Evolutionary conservation across 306 rosid genomes (phyloP).

Genomic region (Dalbergia oliveri): DNA sequence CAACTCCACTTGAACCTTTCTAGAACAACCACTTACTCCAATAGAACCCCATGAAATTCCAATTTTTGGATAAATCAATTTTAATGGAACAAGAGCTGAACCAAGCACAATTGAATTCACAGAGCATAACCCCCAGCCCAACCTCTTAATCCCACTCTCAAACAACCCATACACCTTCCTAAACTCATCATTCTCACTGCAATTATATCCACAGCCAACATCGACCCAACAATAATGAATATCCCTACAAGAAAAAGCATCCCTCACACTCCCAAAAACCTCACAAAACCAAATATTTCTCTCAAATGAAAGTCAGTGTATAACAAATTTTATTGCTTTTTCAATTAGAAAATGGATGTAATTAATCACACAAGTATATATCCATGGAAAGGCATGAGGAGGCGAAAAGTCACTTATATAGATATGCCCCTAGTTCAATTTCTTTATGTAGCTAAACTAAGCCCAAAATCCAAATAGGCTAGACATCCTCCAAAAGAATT

Average conservation of each 20-base stretch:
- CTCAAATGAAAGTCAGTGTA: too few relatives aligned
- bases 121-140: constrained; percentile 82
- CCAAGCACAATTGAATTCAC: constrained; percentile 70
- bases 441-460: too few relatives aligned
- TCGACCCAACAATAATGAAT: background rate
- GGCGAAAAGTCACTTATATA: too few relatives aligned
- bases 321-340: too few relatives aligned
- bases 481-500: too few relatives aligned
- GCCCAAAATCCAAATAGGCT: too few relatives aligned
- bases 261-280: background rate
- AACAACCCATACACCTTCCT: constrained; percentile 41
- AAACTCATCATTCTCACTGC: background rate
- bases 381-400: too few relatives aligned
- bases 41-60: constrained; percentile 51
- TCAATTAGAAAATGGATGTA: too few relatives aligned
- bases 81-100: constrained; percentile 80
- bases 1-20: constrained; percentile 49
- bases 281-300: background rate
- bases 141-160: constrained; percentile 52
- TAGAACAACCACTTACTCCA: constrained; percentile 29
- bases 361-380: too few relatives aligned
- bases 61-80: constrained; percentile 81
- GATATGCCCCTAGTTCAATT: too few relatives aligned
- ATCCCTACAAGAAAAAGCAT: background rate
- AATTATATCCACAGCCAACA: background rate